Evolutionary conservation across 129 eudicot genomes (phyloP).

Genomic region (Pittosporum tobira): DNA sequence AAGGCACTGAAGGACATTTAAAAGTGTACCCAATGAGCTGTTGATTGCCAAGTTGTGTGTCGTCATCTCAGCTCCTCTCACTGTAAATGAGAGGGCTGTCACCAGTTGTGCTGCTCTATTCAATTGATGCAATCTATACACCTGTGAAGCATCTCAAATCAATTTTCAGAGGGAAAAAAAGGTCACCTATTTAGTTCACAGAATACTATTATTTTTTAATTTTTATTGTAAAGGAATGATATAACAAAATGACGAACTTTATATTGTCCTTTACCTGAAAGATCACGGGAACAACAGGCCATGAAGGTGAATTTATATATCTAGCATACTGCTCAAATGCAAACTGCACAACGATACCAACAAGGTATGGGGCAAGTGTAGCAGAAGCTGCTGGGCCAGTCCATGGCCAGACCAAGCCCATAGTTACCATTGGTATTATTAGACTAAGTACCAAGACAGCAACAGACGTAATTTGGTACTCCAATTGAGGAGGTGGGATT

Average conservation of each 20-base stretch:
- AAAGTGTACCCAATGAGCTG: slow-evolving; percentile 63
- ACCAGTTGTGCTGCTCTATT: slow-evolving; percentile 97
- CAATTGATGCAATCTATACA: slow-evolving; percentile 89
- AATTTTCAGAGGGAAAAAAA: no score
- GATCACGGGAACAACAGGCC: slow-evolving; percentile 88
- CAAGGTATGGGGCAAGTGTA: slow-evolving; percentile 95
- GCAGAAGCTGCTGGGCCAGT: slow-evolving; percentile 99
- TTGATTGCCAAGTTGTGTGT: slow-evolving; percentile 88
- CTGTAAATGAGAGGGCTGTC: slow-evolving; percentile 89
- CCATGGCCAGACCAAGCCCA: slow-evolving; percentile 99
- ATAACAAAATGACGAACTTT: background rate
- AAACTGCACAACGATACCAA: slow-evolving; percentile 89
- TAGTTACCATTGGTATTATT: slow-evolving; percentile 81
- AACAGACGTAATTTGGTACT: slow-evolving; percentile 72
- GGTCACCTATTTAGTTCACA: background rate
- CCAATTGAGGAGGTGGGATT: slow-evolving; percentile 37
- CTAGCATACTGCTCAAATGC: slow-evolving; percentile 93
- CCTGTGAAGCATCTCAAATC: slow-evolving; percentile 33
- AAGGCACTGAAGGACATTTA: slow-evolving; percentile 85
- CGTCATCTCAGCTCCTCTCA: slow-evolving; percentile 90
- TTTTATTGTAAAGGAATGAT: background rate
- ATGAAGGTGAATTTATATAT: slow-evolving; percentile 70
- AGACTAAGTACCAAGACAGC: slow-evolving; percentile 82
- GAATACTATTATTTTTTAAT: background rate
- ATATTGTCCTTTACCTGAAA: slow-evolving; percentile 57